A percentile compares a stretch with the other conserved stretches of the same genome.
Conservation (phyloP, 192 early-diverging fungal species). For the Backusella parvicylindrica region DNA sequence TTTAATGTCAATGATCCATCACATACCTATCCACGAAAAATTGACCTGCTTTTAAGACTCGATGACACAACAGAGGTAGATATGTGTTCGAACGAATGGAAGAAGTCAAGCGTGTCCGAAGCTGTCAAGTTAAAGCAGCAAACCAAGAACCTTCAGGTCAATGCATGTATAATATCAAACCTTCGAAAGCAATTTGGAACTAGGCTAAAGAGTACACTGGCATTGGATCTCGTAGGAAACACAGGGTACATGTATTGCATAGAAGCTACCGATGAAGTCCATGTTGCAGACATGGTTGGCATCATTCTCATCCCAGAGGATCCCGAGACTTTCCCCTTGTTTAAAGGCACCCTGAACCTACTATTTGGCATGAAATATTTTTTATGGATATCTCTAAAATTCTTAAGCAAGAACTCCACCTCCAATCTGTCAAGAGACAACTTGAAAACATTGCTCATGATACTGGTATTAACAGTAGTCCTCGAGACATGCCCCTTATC, state of each 20-base stretch:
- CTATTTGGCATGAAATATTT: not conserved
- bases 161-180: not conserved
- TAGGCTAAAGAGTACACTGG: not conserved
- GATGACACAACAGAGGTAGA: not conserved
- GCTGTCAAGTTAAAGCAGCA: not conserved
- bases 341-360: not conserved
- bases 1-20: not conserved
- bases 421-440: not conserved
- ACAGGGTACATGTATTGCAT: not conserved
- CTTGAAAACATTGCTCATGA: not conserved
- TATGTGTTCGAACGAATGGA: not conserved
- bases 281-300: not conserved
- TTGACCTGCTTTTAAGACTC: not conserved
- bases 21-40: not conserved
- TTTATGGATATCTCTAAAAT: not conserved
- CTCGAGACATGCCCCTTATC: not conserved
- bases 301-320: not conserved
- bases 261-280: not conserved
- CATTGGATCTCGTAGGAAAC: not conserved
- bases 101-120: not conserved
- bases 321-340: not conserved
- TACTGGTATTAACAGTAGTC: not conserved
- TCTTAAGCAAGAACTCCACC: not conserved
- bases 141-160: not conserved
- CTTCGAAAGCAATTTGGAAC: not conserved